Base-by-base conservation (phyloP, 305 asterid species). In the Solanum hybrid region DNA sequence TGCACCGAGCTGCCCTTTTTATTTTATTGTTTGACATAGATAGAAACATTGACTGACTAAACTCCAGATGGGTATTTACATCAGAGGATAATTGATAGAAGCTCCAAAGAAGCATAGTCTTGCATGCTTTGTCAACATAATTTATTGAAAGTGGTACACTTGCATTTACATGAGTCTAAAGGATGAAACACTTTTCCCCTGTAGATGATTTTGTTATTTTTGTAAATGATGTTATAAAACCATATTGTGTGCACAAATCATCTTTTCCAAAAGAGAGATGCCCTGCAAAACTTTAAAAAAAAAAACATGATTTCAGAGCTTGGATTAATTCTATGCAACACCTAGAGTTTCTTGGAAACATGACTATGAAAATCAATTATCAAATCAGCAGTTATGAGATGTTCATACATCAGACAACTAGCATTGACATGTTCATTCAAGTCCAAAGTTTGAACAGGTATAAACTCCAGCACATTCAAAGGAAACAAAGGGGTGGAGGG, bases 231-330 rank as follows among this genome's bases (percentile, higher is more conserved):
- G 46, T 46, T 51, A 46, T 84, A 46, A 57, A 84, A 31, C 31
- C 74, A 33, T 57, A 33, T 10, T 61, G 76, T 22, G 40, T 33
- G 76, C 40, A 57, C 74, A 84, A 84, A 42, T 42, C 88, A 51
- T 31, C 74, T 29, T 3, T 84, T 51, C 87, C 74, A 51, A 57
- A 46, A 84, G 88, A 84, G 75, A 20, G n/a, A 31, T 84, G 0
- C 75, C 88, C 88, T 85, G 76, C 88, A 85, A 85, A 85, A 85
- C 87, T n/a, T n/a, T 28, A 83, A 83, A 31, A 18, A 57, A 61
- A 83, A 29, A 35, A 35, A 42, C 73, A 28, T 16, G 28, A 82
- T 16, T 9, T 82, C 87, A 82, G 73, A 82, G 71, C 71, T 42
- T 8, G 87, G 37, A 40, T 82, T 40, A 14, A 40, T 82, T 2